Base-by-base conservation (phyloP, 768 basidiomycete species). In the Postia placenta region DNA sequence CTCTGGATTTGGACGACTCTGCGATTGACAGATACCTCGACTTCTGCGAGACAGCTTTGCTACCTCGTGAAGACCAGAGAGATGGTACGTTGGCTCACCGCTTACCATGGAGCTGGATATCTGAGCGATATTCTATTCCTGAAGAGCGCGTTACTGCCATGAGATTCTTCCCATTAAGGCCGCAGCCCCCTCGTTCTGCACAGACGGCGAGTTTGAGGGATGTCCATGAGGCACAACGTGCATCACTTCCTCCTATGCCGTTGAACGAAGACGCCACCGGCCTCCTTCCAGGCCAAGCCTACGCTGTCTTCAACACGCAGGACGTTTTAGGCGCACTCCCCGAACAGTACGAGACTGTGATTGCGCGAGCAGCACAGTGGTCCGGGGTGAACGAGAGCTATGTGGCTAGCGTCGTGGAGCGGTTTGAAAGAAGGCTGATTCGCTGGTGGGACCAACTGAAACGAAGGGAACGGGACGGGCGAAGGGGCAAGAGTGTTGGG, bases 241-340 rank as follows among this genome's bases (percentile, higher is more conserved):
- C 54, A 54, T 44, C 55, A 41, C 36, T 36, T 35, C 23, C 14
- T 11, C 36, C 46, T 15, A 39, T 22, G 19, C 27, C 48, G 14
- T 44, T 15, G 49, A 45, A 45, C 36, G 35, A 42, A 0, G 6
- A 26, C 2, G 28, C 38, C 7, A 49, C 56, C 20, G 53, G 49
- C 11, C 57, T 67, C 2, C 69, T 69, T 60, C 79, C 86, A 3
- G 89, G 85, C 1, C 76, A 79, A 51, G 65, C 66, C 43, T 81
- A 85, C 67, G 69, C 69, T 42, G 76, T 91, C 42, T 90, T 81
- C 68, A 72, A 80, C 27, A 68, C 74, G n/a, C 70, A 71, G n/a
- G 92, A 92, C 55, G 68, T 78, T 44, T 66, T 79, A 23, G 90
- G 90, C 27, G 66, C 67, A 4, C 50, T 87, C 24, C 71, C 79